These are phyloP conservation scores for Phytophthora constricta DNA, from an alignment of 352 stramenopile species.

Conservation along the genomic window DNA sequence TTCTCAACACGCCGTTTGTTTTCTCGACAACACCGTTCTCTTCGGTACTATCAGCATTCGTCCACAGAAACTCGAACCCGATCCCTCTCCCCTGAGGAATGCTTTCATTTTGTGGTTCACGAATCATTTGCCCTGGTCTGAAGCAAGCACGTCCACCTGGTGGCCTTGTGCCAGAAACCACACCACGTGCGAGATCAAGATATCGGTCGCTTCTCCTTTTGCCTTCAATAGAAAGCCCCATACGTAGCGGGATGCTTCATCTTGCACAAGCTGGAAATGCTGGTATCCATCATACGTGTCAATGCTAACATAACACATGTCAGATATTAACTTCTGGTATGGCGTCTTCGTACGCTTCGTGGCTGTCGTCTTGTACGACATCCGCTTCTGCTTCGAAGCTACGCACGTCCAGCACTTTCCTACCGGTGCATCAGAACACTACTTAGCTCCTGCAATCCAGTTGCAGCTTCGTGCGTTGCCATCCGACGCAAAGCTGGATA, in stretches of 20 bases:
- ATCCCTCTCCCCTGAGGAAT: too few species aligned
- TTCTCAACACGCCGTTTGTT: too few species aligned
- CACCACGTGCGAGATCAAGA: slow-evolving; percentile 5
- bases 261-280: slow-evolving; percentile 19
- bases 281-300: slow-evolving; percentile 14
- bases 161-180: slow-evolving; percentile 12
- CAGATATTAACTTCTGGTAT: slow-evolving; percentile 23
- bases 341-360: slow-evolving; percentile 1
- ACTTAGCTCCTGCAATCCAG: not conserved
- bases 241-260: slow-evolving; percentile 12
- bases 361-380: slow-evolving; percentile 17
- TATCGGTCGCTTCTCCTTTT: slow-evolving; percentile 8
- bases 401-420: not conserved
- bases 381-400: slow-evolving; percentile 4
- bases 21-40: too few species aligned
- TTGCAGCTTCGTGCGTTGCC: too few species aligned
- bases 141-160: slow-evolving; percentile 7
- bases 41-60: too few species aligned
- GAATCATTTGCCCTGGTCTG: too few species aligned
- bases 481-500: too few species aligned
- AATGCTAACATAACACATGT: slow-evolving; percentile 16
- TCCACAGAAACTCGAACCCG: too few species aligned
- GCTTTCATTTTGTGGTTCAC: too few species aligned
- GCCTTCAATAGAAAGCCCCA: slow-evolving; percentile 14
- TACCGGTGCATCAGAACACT: too few species aligned